Conservation (phyloP, 2,329 filamentous ascomycete genomes). For the Cercospora zeina region DNA sequence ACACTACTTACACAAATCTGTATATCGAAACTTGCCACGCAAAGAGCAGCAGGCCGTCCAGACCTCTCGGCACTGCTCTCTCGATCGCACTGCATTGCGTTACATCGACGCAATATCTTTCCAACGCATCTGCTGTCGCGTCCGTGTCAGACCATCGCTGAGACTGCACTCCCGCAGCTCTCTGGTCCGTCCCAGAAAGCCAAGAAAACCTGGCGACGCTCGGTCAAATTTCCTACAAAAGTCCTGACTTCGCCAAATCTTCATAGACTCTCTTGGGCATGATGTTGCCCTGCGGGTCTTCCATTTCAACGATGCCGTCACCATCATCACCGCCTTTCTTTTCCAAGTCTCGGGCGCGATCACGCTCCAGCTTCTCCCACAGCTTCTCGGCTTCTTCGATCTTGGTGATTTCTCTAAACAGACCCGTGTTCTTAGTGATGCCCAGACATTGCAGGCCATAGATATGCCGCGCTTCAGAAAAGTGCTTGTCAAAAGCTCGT, state of each 20-base stretch:
- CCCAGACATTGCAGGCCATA: slow-evolving; percentile 92
- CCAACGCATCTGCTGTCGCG: background rate
- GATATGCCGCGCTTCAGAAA: slow-evolving; percentile 89
- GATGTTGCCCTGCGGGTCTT: slow-evolving; percentile 94
- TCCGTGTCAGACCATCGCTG: background rate
- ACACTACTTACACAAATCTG: slow-evolving; percentile 12
- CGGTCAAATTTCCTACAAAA: slow-evolving; percentile 57
- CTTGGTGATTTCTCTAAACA: slow-evolving; percentile 90
- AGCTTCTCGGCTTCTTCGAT: slow-evolving; percentile 86
- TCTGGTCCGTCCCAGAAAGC: background rate
- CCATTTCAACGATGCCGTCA: slow-evolving; percentile 94
- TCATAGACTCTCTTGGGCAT: slow-evolving; percentile 99
- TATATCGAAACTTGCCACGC: too few relatives aligned
- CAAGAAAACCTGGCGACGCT: background rate
- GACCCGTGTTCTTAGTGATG: slow-evolving; percentile 75
- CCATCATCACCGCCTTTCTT: slow-evolving; percentile 53
- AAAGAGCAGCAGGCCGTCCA: too few relatives aligned
- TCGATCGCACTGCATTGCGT: background rate
- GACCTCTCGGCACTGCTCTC: background rate
- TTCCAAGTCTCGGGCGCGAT: slow-evolving; percentile 74
- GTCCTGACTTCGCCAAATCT: slow-evolving; percentile 88
- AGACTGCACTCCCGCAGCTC: background rate
- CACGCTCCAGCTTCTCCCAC: slow-evolving; percentile 90
- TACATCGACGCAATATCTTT: background rate
- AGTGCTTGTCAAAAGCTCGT: slow-evolving; percentile 96